These are phyloP conservation scores for Tolypocladium guangdongense DNA, from an alignment of 2,329 filamentous ascomycete species.

Conservation along the genomic window DNA sequence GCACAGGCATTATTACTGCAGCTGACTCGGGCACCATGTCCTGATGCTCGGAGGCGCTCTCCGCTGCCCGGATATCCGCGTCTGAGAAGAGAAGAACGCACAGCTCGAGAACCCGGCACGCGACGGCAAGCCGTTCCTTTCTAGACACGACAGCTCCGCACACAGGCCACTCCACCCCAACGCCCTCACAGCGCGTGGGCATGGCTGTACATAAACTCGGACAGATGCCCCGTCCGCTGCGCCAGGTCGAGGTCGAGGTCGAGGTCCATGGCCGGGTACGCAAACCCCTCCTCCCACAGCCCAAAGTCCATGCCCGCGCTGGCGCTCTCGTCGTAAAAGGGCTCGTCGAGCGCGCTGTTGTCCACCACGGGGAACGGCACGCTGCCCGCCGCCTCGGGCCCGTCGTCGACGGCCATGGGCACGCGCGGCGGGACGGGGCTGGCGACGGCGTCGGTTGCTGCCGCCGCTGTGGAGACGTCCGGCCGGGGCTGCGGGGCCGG, in stretches of 20 bases:
- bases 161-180: neutral
- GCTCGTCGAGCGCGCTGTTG: conserved; percentile 16
- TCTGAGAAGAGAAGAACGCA: too few relatives aligned
- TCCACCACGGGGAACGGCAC: conserved; percentile 16
- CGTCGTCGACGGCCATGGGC: neutral
- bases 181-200: neutral
- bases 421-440: too few relatives aligned
- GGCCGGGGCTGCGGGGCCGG: too few relatives aligned
- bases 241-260: conserved; percentile 21
- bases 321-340: conserved; percentile 16
- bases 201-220: conserved; percentile 4
- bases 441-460: neutral
- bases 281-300: conserved; percentile 27
- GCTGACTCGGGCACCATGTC: too few relatives aligned
- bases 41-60: too few relatives aligned
- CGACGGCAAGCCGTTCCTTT: too few relatives aligned
- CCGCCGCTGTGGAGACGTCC: neutral
- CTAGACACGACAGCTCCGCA: neutral
- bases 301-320: conserved; percentile 17
- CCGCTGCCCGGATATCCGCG: too few relatives aligned
- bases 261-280: conserved; percentile 21
- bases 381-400: conserved; percentile 3
- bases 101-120: too few relatives aligned
- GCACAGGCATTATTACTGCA: too few relatives aligned
- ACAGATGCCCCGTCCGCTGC: conserved; percentile 11